These are phyloP conservation scores for Thelonectria blattea DNA, from an alignment of 2,329 filamentous ascomycete genomes.

Conservation along the genomic window DNA sequence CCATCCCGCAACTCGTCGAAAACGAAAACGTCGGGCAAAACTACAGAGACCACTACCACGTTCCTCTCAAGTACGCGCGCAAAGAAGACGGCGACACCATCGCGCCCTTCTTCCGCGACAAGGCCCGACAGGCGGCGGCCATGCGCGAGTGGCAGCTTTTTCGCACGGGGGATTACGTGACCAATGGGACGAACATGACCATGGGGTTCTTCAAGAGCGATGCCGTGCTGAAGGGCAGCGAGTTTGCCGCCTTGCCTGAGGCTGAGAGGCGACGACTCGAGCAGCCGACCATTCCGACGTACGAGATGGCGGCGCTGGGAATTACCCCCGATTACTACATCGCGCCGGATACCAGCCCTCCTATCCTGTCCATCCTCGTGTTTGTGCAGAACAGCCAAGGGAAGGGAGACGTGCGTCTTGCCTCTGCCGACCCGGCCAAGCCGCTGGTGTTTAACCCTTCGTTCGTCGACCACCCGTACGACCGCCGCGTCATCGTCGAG, in stretches of 20 bases:
- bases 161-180: conserved; percentile 23
- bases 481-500: conserved; percentile 24
- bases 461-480: conserved; percentile 24
- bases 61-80: conserved; percentile 24
- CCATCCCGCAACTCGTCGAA: conserved; percentile 10
- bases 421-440: conserved; percentile 15
- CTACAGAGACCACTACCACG: conserved; percentile 27
- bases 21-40: conserved; percentile 20
- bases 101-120: conserved; percentile 24
- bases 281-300: conserved; percentile 21
- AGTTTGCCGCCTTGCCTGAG: conserved; percentile 12
- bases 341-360: conserved; percentile 16
- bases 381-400: conserved; percentile 27
- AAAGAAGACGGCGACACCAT: conserved; percentile 17
- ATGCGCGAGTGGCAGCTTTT: conserved; percentile 25
- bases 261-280: conserved; percentile 10
- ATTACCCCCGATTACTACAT: conserved; percentile 25
- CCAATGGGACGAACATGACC: conserved; percentile 22
- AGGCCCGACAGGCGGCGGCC: conserved; percentile 20
- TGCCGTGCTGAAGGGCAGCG: conserved; percentile 12
- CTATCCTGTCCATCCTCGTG: conserved; percentile 21
- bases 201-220: conserved; percentile 30
- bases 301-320: conserved; percentile 19
- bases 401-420: conserved; percentile 15
- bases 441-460: conserved; percentile 21